Base-by-base conservation (phyloP, 2,329 filamentous ascomycete genomes). In the Arthrobotrys musiformis region DNA sequence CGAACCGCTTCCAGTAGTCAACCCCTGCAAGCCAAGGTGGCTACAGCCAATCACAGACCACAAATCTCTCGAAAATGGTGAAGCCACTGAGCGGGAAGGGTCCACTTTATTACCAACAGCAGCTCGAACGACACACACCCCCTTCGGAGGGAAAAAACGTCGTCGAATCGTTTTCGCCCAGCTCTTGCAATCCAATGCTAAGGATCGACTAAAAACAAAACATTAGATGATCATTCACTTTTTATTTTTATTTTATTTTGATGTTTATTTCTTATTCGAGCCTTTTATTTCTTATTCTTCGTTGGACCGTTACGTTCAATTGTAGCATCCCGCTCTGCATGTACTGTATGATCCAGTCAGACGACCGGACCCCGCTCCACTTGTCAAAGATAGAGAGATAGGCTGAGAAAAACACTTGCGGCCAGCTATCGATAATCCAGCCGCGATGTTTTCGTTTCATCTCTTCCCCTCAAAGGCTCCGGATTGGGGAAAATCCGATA, bases 261-360 rank as follows among this genome's bases (percentile, higher is more conserved):
- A n/a, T 33, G 9, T 33, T 33, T 33, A 9, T 9, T 9, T 33
- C 30, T 33, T 33, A n/a, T n/a, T n/a, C n/a, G n/a, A n/a, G n/a
- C n/a, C 6, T 19, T 42, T 42, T 42, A 1, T 42, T 7, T 24
- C 13, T 48, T 48, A n/a, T 24, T 24, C 33, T 28, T 26, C 26
- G 11, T 3, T 22, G 58, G 33, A 37, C 58, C 58, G 61, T 48
- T 37, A 37, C 19, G 44, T 24, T 48, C 40, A 60, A 60, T 46
- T 37, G 33, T 48, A 8, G 44, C 19, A 48, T 50, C 44, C 33
- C 67, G n/a, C 40, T n/a, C 40, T 42, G 40, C 40, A 33, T 33
- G 9, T 33, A 4, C 9, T 42, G 44, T 62, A 61, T 73, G 61
- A 73, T 67, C 61, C 61, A 67, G 61, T 73, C 69, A 73, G 44